These are phyloP conservation scores for Lizonia empirigonia DNA, from an alignment of 2,329 filamentous ascomycete genomes.

Conservation along the genomic window DNA sequence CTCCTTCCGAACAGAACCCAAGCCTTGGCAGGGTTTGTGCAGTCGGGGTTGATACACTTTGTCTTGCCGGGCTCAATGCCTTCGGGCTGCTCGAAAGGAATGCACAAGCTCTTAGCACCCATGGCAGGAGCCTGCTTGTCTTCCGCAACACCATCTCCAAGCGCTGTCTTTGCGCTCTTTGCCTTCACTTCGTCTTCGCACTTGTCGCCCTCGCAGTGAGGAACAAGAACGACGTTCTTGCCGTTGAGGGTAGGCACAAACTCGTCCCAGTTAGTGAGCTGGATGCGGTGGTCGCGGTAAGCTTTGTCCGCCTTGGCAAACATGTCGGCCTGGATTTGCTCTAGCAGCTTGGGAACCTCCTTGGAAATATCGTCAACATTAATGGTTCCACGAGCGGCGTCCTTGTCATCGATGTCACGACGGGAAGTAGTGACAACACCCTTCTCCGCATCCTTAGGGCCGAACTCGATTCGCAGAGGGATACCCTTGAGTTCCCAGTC, in stretches of 20 bases:
- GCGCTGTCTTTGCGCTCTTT: constrained; percentile 76
- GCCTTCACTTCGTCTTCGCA: constrained; percentile 98
- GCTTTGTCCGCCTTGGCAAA: constrained; percentile 75
- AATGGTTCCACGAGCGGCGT: constrained; percentile 63
- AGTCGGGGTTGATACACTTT: constrained; percentile 91
- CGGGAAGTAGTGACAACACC: constrained; percentile 83
- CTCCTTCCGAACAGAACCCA: constrained; percentile 88
- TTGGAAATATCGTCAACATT: constrained; percentile 74
- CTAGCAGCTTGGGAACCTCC: constrained; percentile 79
- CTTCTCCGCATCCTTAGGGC: constrained; percentile 89
- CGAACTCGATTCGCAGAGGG: constrained; percentile 91
- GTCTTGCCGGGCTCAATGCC: constrained; percentile 80
- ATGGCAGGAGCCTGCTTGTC: constrained; percentile 75
- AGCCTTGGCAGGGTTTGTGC: constrained; percentile 73
- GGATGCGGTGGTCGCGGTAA: constrained; percentile 80
- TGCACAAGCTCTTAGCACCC: constrained; percentile 78
- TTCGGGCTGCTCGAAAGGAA: constrained; percentile 85
- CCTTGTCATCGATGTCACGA: constrained; percentile 82
- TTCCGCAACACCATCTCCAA: constrained; percentile 70
- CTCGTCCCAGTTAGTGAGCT: constrained; percentile 84
- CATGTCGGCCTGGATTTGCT: constrained; percentile 87
- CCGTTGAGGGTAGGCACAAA: constrained; percentile 87
- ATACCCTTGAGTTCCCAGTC: constrained; percentile 98
- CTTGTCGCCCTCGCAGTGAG: constrained; percentile 80
- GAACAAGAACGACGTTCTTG: constrained; percentile 92